phyloP scores from a whole-genome alignment of 2,329 filamentous ascomycete species.

The Fusarium citri region DNA sequence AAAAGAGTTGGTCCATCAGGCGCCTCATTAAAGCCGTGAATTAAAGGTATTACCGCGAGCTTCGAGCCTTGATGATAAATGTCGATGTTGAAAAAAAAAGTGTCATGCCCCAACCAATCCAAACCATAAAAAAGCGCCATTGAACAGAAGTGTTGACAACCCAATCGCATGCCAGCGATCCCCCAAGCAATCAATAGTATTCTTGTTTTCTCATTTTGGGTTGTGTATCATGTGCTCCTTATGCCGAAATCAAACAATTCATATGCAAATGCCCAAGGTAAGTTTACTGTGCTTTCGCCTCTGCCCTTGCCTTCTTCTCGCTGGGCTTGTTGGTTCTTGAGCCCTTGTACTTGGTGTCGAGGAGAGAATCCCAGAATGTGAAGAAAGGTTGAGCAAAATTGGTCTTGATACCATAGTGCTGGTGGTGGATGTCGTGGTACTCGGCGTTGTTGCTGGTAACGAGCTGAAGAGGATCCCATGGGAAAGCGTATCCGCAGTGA shows the following conservation, averaged over 20 bases:
- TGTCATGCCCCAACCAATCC: slow-evolving; percentile 35
- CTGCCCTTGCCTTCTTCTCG: slow-evolving; percentile 42
- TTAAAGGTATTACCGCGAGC: slow-evolving; percentile 41
- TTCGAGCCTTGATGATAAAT: slow-evolving; percentile 40
- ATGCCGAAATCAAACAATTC: slow-evolving; percentile 38
- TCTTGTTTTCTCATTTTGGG: slow-evolving; percentile 24
- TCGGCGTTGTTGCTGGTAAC: slow-evolving; percentile 94
- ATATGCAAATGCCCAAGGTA: slow-evolving; percentile 36
- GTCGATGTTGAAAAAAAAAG: slow-evolving; percentile 34
- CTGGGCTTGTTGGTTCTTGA: slow-evolving; percentile 59
- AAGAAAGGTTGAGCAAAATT: slow-evolving; percentile 95
- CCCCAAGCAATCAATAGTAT: slow-evolving; percentile 16
- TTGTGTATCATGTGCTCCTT: slow-evolving; percentile 38
- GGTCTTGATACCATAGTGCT: slow-evolving; percentile 98
- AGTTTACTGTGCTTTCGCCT: slow-evolving; percentile 23
- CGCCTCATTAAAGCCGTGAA: slow-evolving; percentile 43
- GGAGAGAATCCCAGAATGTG: slow-evolving; percentile 89
- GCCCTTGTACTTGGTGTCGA: slow-evolving; percentile 86
- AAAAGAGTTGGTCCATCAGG: slow-evolving; percentile 27
- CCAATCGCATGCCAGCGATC: slow-evolving; percentile 38
- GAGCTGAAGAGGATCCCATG: slow-evolving; percentile 92
- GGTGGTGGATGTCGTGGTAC: slow-evolving; percentile 98
- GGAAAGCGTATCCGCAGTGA: slow-evolving; percentile 95
- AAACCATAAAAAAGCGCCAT: slow-evolving; percentile 30
- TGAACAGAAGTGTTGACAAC: slow-evolving; percentile 16